Evolutionary conservation across 2,329 filamentous ascomycete species (phyloP).

Genomic region (Penicillium sp.): DNA sequence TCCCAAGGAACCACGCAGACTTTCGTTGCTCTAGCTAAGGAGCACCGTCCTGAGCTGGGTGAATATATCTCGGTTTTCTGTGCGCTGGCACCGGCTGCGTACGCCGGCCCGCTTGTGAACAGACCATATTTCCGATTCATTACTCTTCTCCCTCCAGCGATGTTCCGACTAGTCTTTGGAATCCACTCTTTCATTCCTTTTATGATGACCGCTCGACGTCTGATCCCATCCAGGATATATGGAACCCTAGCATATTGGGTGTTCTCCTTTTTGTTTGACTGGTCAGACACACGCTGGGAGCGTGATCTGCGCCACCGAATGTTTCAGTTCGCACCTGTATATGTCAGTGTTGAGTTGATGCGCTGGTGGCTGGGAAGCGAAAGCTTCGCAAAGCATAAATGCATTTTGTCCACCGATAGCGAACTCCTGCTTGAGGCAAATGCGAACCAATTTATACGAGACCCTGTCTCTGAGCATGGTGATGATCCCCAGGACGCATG

Average conservation of each 20-base stretch:
- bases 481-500: constrained; percentile 18
- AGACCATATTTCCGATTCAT: constrained; percentile 93
- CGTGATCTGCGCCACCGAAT: constrained; percentile 72
- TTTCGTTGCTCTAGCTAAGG: constrained; percentile 82
- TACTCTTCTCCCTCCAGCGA: constrained; percentile 69
- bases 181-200: constrained; percentile 91
- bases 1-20: constrained; percentile 90
- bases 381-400: constrained; percentile 81
- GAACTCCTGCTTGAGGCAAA: constrained; percentile 61
- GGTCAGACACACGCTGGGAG: constrained; percentile 84
- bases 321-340: constrained; percentile 91
- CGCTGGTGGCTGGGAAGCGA: constrained; percentile 91
- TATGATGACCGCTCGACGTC: constrained; percentile 79
- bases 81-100: constrained; percentile 83
- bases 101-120: constrained; percentile 79
- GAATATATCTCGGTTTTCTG: constrained; percentile 85
- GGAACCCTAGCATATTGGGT: constrained; percentile 82
- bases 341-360: constrained; percentile 87
- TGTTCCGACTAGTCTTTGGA: constrained; percentile 82
- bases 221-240: constrained; percentile 67
- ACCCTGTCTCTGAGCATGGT: constrained; percentile 9
- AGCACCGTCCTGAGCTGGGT: constrained; percentile 81
- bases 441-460: constrained; percentile 31
- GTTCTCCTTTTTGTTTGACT: constrained; percentile 85
- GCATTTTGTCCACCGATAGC: constrained; percentile 77